phyloP scores from a whole-genome alignment of 2,329 filamentous ascomycete species.

The Trichoderma polysporum region DNA sequence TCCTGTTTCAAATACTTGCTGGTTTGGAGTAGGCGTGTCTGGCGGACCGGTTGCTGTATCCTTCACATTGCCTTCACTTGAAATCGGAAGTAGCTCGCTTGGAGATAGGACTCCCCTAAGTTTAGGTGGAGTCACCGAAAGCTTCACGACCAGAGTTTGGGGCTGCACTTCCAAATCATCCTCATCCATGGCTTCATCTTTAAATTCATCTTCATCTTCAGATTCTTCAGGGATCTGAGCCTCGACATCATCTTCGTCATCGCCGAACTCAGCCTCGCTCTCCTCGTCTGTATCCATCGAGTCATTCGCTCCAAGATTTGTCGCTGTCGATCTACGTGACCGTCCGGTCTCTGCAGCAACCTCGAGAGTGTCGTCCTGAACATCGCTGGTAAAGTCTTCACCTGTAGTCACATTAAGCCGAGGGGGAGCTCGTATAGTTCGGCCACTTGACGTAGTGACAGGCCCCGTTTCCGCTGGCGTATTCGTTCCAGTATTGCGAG shows the following conservation, averaged over 20 bases:
- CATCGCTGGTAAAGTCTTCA: conserved; percentile 47
- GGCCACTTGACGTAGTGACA: conserved; percentile 77
- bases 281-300: conserved; percentile 61
- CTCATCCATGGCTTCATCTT: conserved; percentile 57
- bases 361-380: conserved; percentile 46
- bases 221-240: conserved; percentile 63
- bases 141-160: conserved; percentile 71
- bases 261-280: conserved; percentile 72
- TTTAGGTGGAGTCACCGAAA: conserved; percentile 53
- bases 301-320: conserved; percentile 49
- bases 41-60: conserved; percentile 28
- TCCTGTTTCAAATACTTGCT: not conserved
- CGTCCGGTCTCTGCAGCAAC: conserved; percentile 46
- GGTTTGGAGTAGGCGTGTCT: conserved; percentile 26
- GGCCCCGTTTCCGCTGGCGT: conserved; percentile 68
- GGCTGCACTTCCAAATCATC: conserved; percentile 50
- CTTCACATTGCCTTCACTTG: conserved; percentile 23
- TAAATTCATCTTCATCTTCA: conserved; percentile 61
- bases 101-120: conserved; percentile 35
- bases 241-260: conserved; percentile 69
- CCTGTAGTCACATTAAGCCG: conserved; percentile 63
- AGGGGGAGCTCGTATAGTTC: conserved; percentile 71
- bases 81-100: conserved; percentile 26
- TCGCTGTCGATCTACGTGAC: conserved; percentile 51
- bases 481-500: conserved; percentile 70